These are phyloP conservation scores for Geotrichum bryndzae DNA, from an alignment of 1,139 yeast genomes.

Conservation along the genomic window DNA sequence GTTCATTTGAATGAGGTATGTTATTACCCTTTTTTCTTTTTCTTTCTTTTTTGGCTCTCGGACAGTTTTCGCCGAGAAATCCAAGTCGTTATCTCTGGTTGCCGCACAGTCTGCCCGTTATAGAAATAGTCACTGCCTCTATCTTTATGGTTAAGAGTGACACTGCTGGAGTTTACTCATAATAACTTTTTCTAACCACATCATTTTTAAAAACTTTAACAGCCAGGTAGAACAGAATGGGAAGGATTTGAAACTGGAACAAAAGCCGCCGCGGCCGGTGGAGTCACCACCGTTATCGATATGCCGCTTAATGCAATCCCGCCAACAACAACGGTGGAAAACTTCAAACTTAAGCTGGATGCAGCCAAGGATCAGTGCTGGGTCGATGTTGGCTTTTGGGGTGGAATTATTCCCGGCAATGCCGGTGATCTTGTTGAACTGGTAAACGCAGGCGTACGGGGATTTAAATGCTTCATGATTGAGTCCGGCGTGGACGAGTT, in stretches of 20 bases:
- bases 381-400: slow-evolving; percentile 96
- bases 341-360: slow-evolving; percentile 61
- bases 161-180: neutral
- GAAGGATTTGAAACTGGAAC: slow-evolving; percentile 94
- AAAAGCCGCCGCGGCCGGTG: slow-evolving; percentile 86
- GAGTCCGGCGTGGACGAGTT: slow-evolving; percentile 92
- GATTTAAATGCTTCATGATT: slow-evolving; percentile 84
- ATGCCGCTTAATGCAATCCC: slow-evolving; percentile 96
- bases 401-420: slow-evolving; percentile 80
- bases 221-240: slow-evolving; percentile 91
- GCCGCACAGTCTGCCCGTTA: neutral
- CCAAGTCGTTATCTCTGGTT: neutral
- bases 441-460: slow-evolving; percentile 78
- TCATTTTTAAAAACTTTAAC: neutral
- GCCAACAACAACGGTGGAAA: slow-evolving; percentile 79
- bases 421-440: slow-evolving; percentile 60
- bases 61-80: neutral
- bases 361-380: slow-evolving; percentile 80
- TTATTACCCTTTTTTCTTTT: slow-evolving; percentile 45
- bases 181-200: neutral
- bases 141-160: neutral
- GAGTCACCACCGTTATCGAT: slow-evolving; percentile 90
- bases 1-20: slow-evolving; percentile 71
- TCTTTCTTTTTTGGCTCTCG: neutral
- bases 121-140: neutral